Conservation (phyloP, 495 filamentous ascomycete species). For the Lasiosphaeriaceae sp. region DNA sequence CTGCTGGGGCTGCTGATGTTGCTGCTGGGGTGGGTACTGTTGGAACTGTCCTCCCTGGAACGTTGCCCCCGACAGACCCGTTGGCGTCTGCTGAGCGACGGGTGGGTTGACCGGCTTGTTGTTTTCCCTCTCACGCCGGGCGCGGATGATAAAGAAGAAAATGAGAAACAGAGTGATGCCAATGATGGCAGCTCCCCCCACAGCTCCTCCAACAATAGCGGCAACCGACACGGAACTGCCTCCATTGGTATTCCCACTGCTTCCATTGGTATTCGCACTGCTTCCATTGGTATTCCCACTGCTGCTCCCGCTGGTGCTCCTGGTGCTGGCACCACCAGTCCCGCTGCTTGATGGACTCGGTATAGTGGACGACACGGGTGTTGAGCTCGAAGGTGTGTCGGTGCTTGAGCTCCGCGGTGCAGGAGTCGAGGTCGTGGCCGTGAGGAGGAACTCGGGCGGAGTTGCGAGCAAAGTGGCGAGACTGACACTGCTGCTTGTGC, state of each 20-base stretch:
- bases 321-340: not conserved
- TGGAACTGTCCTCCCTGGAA: too few species aligned
- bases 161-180: slow-evolving; percentile 27
- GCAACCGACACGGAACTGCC: slow-evolving; percentile 16
- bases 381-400: not conserved
- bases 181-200: slow-evolving; percentile 36
- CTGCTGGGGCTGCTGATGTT: too few species aligned
- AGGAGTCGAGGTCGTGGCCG: not conserved
- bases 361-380: not conserved
- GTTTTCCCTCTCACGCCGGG: not conserved
- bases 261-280: not conserved
- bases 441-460: not conserved
- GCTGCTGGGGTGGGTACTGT: too few species aligned
- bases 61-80: not conserved
- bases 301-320: too few species aligned
- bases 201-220: slow-evolving; percentile 37
- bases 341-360: too few species aligned
- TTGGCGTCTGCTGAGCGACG: not conserved
- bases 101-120: not conserved
- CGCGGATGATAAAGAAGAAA: slow-evolving; percentile 21
- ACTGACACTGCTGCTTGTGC: not conserved
- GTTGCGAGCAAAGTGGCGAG: slow-evolving; percentile 7
- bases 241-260: not conserved
- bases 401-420: not conserved
- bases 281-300: not conserved